Evolutionary conservation across 2,329 filamentous ascomycete genomes (phyloP), one percentile per base, ranked within the genome.

Genomic region (Fusarium devonianum): DNA sequence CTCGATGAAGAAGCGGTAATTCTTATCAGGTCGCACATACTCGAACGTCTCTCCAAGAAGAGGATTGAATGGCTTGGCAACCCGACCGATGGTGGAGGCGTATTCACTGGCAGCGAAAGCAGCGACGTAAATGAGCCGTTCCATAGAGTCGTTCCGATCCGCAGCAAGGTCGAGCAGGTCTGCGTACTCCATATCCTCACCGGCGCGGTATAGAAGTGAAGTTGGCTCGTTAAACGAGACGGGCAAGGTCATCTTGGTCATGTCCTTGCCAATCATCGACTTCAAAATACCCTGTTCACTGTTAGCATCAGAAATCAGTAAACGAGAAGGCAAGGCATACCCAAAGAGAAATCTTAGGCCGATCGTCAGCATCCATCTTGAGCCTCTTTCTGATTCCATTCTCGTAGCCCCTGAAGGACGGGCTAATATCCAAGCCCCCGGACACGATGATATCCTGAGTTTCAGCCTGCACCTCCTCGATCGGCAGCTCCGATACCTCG

Each of bases 191-290:
- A 99, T 93, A 67, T 99, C 94, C 74, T 99, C 94, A 5, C 90
- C 91, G 32, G 95, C 93, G 69, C 94, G 90, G 72, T 97, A 94
- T 7, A 99, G 81, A 10, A 99, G 78, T 5, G 94, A 97, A 0
- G 94, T 99, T 1, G 94, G 94, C 72, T 99, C 94, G 73, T 99
- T 99, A 78, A 99, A 97, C 1, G 94, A 96, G 2, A 99, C 94
- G 0, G 94, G 94, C 14, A 99, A 77, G 0, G 94, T 97, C 93
- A 99, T 99, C 78, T 95, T 97, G 26, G 94, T 97, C 94, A 99
- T 97, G 69, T 99, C 94, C 71, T 99, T 97, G 57, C 94, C 94
- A 73, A 99, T 96, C 94, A 99, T 97, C 16, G 93, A 97, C 76
- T 97, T 99, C 57, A 99, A 77, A 63, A 99, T 97, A 60, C 89